Percentiles rank a stretch among this genome's conserved stretches.
phyloP scores from a whole-genome alignment of 306 rosid species.

The Alnus glutinosa region DNA sequence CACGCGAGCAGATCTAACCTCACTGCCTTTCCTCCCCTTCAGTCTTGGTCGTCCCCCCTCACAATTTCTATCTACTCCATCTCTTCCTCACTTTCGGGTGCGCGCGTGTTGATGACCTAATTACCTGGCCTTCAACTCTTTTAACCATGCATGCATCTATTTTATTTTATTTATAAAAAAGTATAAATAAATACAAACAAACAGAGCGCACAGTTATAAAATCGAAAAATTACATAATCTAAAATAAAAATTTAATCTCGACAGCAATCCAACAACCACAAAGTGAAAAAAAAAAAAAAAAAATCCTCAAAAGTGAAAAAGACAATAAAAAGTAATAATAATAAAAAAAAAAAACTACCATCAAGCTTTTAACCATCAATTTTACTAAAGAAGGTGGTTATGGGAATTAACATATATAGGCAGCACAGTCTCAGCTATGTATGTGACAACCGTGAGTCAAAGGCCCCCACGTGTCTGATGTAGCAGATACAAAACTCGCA shows the following conservation, averaged over 20 bases:
- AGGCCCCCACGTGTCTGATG: constrained; percentile 15
- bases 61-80: not conserved
- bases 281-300: too few species aligned
- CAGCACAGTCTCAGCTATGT: not conserved
- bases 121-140: not conserved
- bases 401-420: constrained; percentile 7
- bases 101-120: not conserved
- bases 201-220: too few species aligned
- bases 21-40: not conserved
- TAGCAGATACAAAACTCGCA: constrained; percentile 17
- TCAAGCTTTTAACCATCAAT: not conserved
- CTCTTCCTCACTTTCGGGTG: not conserved
- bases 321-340: too few species aligned
- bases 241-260: too few species aligned
- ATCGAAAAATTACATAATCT: too few species aligned
- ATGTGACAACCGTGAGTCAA: constrained; percentile 34
- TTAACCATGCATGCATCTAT: too few species aligned
- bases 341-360: too few species aligned
- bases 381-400: constrained; percentile 16
- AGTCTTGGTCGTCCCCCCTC: not conserved
- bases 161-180: too few species aligned
- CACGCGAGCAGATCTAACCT: constrained; percentile 38
- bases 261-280: too few species aligned
- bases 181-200: too few species aligned
- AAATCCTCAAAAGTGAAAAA: too few species aligned